Base-by-base conservation (phyloP, 441 rosid species). In the Eugenia klotzschiana region DNA sequence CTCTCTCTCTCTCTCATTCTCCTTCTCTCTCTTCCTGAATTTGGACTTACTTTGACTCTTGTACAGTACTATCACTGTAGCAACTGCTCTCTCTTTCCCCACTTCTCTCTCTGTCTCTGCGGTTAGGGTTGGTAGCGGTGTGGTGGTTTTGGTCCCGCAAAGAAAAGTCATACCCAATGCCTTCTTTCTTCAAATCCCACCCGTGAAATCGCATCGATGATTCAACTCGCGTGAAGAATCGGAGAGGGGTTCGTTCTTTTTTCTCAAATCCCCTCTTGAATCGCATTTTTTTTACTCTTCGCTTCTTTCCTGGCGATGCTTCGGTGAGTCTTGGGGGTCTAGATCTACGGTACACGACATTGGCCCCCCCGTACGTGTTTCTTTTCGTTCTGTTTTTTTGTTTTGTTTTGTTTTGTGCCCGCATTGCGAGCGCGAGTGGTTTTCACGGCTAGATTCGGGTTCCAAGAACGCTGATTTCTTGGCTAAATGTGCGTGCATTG, bases 31-130 rank as follows among this genome's bases (percentile, higher is more conserved):
- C 53, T 49, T 51, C 73, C 16, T 60, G 46, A 23, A 23, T 27
- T 73, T 60, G 80, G 83, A 80, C 86, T 84, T 13, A 20, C 50
- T 81, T 81, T 84, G 85, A 83, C 85, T 83, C 79, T 55, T 79
- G 82, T 9, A 79, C 11, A 33, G 77, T 9, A 13, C 77, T 22
- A 1, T 33, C 25, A 27, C 53, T 33, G 79, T 46, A 51, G 79
- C 79, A 51, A 54, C 29, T 50, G 64, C 6, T 27, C 79, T 52
- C 72, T 43, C 29, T 22, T 74, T 40, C 57, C 64, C 79, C 2
- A 7, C 16, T 43, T 49, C 3, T 16, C 74, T 3, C 6, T 22
- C 79, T 52, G 54, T 43, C 29, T 22, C 81, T 41, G 80, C 46
- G 46, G 41, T 51, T 84, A 81, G 86, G 86, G 83, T 84, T 81